Evolutionary conservation across 495 filamentous ascomycete genomes (phyloP).

Genomic region (Cercophora samala): DNA sequence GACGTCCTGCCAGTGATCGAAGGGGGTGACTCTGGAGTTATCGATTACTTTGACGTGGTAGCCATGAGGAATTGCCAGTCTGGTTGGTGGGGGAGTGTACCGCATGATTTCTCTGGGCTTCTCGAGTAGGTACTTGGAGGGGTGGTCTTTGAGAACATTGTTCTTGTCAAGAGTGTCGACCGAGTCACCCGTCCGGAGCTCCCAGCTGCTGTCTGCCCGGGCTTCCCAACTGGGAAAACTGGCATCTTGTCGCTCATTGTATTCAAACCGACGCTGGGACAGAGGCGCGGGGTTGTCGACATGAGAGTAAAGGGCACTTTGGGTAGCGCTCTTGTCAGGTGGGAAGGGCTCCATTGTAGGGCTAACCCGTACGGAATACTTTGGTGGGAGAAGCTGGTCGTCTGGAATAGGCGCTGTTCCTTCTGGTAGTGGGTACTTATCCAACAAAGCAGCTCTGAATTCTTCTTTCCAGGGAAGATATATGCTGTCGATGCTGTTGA

Average conservation of each 20-base stretch:
- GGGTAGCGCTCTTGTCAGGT: slow-evolving; percentile 5
- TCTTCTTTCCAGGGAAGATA: slow-evolving; percentile 74
- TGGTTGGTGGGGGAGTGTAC: slow-evolving; percentile 35
- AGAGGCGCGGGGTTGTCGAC: slow-evolving; percentile 16
- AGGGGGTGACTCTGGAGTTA: slow-evolving; percentile 73
- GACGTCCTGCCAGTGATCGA: slow-evolving; percentile 89
- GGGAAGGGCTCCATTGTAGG: slow-evolving; percentile 2
- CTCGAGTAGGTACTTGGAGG: slow-evolving; percentile 34
- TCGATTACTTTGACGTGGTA: slow-evolving; percentile 41
- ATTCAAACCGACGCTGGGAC: slow-evolving; percentile 6
- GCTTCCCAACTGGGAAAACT: slow-evolving; percentile 12
- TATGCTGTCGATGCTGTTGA: slow-evolving; percentile 62
- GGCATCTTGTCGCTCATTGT: slow-evolving; percentile 11
- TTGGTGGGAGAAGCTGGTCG: slow-evolving; percentile 72
- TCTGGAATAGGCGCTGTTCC: slow-evolving; percentile 68
- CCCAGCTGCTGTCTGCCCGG: slow-evolving; percentile 14
- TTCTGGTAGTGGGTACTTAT: slow-evolving; percentile 63
- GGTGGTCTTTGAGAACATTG: slow-evolving; percentile 36
- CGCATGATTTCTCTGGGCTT: not conserved
- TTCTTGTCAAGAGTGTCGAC: slow-evolving; percentile 34
- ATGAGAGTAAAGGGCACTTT: slow-evolving; percentile 24
- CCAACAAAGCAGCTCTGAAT: slow-evolving; percentile 61
- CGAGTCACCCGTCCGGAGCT: slow-evolving; percentile 12
- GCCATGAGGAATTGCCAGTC: slow-evolving; percentile 56
- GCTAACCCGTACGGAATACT: slow-evolving; percentile 63